Base-by-base conservation (phyloP, 257 asterid genomes). In the Sherardia arvensis region DNA sequence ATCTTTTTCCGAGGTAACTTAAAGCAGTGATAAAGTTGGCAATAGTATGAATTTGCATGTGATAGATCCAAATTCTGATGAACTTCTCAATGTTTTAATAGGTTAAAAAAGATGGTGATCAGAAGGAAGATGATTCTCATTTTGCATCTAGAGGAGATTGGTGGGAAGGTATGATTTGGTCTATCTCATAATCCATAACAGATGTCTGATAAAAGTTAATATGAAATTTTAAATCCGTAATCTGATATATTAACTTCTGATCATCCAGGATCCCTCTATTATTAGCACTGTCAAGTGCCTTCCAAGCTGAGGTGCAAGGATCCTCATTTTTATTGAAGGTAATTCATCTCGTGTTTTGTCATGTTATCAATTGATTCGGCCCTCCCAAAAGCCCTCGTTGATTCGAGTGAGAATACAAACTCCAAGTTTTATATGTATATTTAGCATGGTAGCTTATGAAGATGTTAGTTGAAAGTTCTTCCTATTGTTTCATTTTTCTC, bases 191-290 rank as follows among this genome's bases (percentile, higher is more conserved):
- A 36, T 15, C 10, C 14, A 11, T 36, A 36, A 36, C 11, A 36
- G 45, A 3, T 6, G 6, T 9, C 45, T 36, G 15, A 10, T 36
- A 36, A 36, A 36, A 1, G 17, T 36, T 15, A 43, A 14, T 43
- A 3, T 40, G 17, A 40, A 40, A n/a, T 40, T 40, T 40, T 12
- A 11, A 40, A 14, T 1, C 17, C 15, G 49, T 2, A 40, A 7
- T 43, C n/a, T 43, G n/a, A 43, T 43, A 12, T 43, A 1, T 14
- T 9, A 43, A 25, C 53, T 38, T 56, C 27, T 40, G 47, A 14
- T 70, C 62, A 12, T 70, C 61, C 83, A 82, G 85, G 87, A 23
- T 82, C 87, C 5, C 81, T 79, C 38, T 77, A 79, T 70, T 82
- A 82, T 59, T 82, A 69, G 61, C 64, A 63, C 68, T 53, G 64